Evolutionary conservation across 768 basidiomycete genomes (phyloP).

Genomic region (Tephrocybe sp.): DNA sequence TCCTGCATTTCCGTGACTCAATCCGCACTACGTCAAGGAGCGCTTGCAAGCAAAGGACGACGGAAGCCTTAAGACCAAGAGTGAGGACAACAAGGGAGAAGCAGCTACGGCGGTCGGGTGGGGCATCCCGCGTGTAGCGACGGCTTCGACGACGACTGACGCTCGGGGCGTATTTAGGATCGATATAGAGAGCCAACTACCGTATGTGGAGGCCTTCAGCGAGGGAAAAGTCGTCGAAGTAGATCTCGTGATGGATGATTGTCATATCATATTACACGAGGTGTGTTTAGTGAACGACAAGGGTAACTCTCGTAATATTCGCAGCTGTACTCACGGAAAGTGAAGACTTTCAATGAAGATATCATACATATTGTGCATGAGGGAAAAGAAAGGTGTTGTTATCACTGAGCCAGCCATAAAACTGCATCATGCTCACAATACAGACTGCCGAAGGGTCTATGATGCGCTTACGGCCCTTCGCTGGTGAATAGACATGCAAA

Average conservation of each 20-base stretch:
- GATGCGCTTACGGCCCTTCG: too few relatives aligned
- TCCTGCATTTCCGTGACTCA: slow-evolving; percentile 36
- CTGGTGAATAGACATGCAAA: too few relatives aligned
- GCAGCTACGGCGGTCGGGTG: slow-evolving; percentile 22
- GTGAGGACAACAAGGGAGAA: slow-evolving; percentile 20
- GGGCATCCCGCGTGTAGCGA: slow-evolving; percentile 35
- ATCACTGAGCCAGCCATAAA: too few relatives aligned
- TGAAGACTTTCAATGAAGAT: too few relatives aligned
- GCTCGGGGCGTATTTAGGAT: slow-evolving; percentile 44
- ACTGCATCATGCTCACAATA: too few relatives aligned
- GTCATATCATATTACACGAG: slow-evolving; percentile 44
- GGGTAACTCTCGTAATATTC: too few relatives aligned
- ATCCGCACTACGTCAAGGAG: slow-evolving; percentile 27
- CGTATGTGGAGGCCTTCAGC: slow-evolving; percentile 50
- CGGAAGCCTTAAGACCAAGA: background rate
- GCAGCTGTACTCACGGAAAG: too few relatives aligned
- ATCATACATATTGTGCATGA: too few relatives aligned
- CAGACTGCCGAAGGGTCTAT: too few relatives aligned
- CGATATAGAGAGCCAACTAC: slow-evolving; percentile 45
- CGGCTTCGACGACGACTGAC: slow-evolving; percentile 35
- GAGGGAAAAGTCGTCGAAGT: slow-evolving; percentile 45
- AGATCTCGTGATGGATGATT: slow-evolving; percentile 59
- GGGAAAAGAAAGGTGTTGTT: too few relatives aligned
- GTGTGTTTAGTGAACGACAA: too few relatives aligned
- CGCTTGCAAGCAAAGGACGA: slow-evolving; percentile 9